Percentiles rank a stretch among this genome's conserved stretches.
Evolutionary conservation across 2,329 filamentous ascomycete species (phyloP).

Genomic region (Scolecobasidium constrictum): DNA sequence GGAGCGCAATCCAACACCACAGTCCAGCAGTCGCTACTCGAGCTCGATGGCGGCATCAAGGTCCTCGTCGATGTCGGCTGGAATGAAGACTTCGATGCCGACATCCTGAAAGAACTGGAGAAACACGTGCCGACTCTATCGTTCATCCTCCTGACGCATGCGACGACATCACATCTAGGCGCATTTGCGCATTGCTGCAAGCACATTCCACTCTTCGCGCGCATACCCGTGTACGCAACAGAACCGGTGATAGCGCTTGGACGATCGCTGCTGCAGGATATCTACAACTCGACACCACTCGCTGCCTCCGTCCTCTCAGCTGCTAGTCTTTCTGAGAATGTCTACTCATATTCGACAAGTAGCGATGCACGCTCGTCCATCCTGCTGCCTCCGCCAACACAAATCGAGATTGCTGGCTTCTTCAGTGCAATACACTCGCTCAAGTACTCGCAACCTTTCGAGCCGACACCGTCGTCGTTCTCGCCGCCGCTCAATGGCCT

Average conservation of each 20-base stretch:
- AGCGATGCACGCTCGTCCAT: conserved; percentile 35
- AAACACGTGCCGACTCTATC: conserved; percentile 91
- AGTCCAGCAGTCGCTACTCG: conserved; percentile 88
- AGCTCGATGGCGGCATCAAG: conserved; percentile 94
- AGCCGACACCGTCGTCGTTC: conserved; percentile 76
- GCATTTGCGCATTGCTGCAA: conserved; percentile 97
- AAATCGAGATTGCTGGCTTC: conserved; percentile 84
- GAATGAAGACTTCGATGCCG: conserved; percentile 81
- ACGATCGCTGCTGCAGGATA: conserved; percentile 78
- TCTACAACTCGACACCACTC: conserved; percentile 83
- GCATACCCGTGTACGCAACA: conserved; percentile 91
- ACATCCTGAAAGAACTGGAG: conserved; percentile 77
- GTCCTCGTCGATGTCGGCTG: conserved; percentile 90
- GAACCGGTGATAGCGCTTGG: conserved; percentile 87
- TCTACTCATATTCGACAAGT: conserved; percentile 39
- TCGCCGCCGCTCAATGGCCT: conserved; percentile 83
- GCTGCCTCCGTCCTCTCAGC: conserved; percentile 73
- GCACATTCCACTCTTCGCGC: conserved; percentile 80
- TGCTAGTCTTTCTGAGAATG: conserved; percentile 59
- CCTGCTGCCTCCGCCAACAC: conserved; percentile 58
- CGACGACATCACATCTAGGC: conserved; percentile 81
- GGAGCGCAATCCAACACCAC: conserved; percentile 80
- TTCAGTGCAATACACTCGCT: conserved; percentile 84
- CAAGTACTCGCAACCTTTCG: conserved; percentile 94
- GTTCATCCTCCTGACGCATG: conserved; percentile 86